These are phyloP conservation scores for Cyclotella distinguenda DNA, from an alignment of 108 stramenopile genomes.

Conservation along the genomic window DNA sequence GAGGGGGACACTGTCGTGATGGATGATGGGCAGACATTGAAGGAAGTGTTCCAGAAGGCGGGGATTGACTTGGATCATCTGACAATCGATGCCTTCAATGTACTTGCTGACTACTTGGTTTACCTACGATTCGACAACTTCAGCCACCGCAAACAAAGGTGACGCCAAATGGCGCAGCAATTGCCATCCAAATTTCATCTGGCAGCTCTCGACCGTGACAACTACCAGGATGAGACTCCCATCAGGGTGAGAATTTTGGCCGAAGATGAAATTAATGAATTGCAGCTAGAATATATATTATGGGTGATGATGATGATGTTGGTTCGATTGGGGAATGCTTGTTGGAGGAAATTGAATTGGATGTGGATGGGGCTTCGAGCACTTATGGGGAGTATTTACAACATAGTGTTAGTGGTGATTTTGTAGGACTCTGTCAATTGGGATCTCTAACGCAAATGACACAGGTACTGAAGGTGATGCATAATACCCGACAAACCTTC, in stretches of 20 bases:
- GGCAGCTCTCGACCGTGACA: constrained; percentile 1
- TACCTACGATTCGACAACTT: constrained; percentile 99
- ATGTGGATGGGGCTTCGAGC: constrained; percentile 3
- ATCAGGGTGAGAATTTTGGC: constrained; percentile 13
- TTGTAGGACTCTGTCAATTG: too few relatives aligned
- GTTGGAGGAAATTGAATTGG: constrained; percentile 42
- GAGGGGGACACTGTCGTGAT: constrained; percentile 82
- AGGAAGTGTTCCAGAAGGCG: constrained; percentile 81
- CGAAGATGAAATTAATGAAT: constrained; percentile 25
- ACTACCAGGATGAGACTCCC: constrained; percentile 20
- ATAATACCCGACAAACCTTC: too few relatives aligned
- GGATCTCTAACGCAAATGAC: too few relatives aligned
- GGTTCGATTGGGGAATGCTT: constrained; percentile 23
- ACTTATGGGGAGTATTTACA: constrained; percentile 10
- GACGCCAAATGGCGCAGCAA: too few relatives aligned
- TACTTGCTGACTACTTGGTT: constrained; percentile 96
- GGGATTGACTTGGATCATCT: constrained; percentile 95
- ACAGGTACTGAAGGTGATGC: too few relatives aligned
- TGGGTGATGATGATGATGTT: constrained; percentile 34
- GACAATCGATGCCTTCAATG: constrained; percentile 98
- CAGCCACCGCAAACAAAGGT: too few relatives aligned
- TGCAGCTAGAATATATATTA: constrained; percentile 23
- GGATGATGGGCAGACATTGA: constrained; percentile 77
- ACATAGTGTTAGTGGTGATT: constrained; percentile 15
- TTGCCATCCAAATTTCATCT: too few relatives aligned